A percentile compares a stretch with the other conserved stretches of the same genome.
Conservation (phyloP, 2,329 filamentous ascomycete genomes). For the Ascochyta koolunga region DNA sequence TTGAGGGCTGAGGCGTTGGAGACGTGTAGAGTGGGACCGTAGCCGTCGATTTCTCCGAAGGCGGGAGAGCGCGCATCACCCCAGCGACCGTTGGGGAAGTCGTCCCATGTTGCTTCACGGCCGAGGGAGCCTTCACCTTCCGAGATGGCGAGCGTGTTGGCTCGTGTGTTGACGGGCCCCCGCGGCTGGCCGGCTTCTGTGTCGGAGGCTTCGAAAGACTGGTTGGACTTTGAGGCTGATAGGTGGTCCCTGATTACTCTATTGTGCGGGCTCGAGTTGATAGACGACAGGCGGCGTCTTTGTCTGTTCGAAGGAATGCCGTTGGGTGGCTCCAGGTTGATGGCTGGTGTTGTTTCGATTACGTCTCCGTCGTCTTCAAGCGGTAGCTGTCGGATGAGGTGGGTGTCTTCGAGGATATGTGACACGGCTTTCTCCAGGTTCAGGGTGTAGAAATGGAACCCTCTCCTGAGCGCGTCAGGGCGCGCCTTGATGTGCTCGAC, state of each 20-base stretch:
- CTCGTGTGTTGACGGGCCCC: slow-evolving; percentile 73
- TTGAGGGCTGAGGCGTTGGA: slow-evolving; percentile 80
- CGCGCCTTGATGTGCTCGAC: slow-evolving; percentile 77
- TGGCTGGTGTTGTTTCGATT: slow-evolving; percentile 54
- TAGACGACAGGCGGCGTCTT: slow-evolving; percentile 72
- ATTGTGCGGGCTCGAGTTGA: slow-evolving; percentile 86
- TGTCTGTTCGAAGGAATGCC: slow-evolving; percentile 28
- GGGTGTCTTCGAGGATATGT: slow-evolving; percentile 84
- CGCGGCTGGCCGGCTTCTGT: slow-evolving; percentile 78
- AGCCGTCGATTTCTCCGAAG: slow-evolving; percentile 97
- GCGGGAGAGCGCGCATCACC: slow-evolving; percentile 85
- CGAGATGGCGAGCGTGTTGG: slow-evolving; percentile 88
- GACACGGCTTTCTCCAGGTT: slow-evolving; percentile 96
- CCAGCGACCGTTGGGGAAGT: slow-evolving; percentile 96
- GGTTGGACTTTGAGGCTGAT: slow-evolving; percentile 60
- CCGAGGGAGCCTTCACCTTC: slow-evolving; percentile 90
- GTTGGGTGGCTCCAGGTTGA: slow-evolving; percentile 40
- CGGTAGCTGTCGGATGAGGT: slow-evolving; percentile 71
- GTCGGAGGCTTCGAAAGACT: slow-evolving; percentile 69
- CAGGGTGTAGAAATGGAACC: slow-evolving; percentile 97
- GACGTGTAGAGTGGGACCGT: slow-evolving; percentile 93
- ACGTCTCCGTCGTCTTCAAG: slow-evolving; percentile 54
- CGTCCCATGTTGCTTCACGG: slow-evolving; percentile 96
- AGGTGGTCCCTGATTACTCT: slow-evolving; percentile 78
- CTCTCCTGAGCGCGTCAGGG: slow-evolving; percentile 54